phyloP scores from a whole-genome alignment of 2,329 filamentous ascomycete species.

The Cryphonectria radicalis region DNA sequence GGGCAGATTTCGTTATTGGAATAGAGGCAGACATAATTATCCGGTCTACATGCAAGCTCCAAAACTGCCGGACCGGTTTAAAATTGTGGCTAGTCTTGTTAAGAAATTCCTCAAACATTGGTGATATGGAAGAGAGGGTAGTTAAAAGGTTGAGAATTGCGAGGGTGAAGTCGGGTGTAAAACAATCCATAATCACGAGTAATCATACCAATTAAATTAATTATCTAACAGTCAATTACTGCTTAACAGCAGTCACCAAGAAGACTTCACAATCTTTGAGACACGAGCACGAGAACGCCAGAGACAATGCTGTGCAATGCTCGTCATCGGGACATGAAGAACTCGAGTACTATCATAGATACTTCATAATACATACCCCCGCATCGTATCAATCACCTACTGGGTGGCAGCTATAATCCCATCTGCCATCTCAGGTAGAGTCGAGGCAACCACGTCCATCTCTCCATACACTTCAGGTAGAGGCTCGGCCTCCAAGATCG shows the following conservation, averaged over 20 bases:
- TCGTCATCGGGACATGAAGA: neutral
- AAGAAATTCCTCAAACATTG: neutral
- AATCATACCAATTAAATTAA: neutral
- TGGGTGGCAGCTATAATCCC: constrained; percentile 34
- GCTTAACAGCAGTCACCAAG: neutral
- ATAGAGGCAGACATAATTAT: neutral
- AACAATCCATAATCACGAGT: neutral
- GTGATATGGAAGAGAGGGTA: neutral
- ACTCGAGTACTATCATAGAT: neutral
- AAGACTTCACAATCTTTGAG: neutral
- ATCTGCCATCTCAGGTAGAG: constrained; percentile 51
- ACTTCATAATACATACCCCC: neutral
- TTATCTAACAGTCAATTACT: no score
- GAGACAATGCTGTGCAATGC: neutral
- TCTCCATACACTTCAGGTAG: constrained; percentile 52
- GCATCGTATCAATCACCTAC: neutral
- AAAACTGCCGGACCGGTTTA: neutral
- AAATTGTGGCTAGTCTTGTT: neutral
- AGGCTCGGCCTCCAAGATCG: constrained; percentile 53
- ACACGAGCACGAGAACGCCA: neutral
- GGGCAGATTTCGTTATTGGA: constrained; percentile 8
- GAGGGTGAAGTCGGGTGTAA: neutral
- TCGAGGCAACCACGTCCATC: constrained; percentile 53
- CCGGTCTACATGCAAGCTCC: neutral
- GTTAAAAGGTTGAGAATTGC: neutral